Percentiles rank a stretch among this genome's conserved stretches.
Evolutionary conservation across 108 stramenopile genomes (phyloP).

Genomic region (Parmales sp.): DNA sequence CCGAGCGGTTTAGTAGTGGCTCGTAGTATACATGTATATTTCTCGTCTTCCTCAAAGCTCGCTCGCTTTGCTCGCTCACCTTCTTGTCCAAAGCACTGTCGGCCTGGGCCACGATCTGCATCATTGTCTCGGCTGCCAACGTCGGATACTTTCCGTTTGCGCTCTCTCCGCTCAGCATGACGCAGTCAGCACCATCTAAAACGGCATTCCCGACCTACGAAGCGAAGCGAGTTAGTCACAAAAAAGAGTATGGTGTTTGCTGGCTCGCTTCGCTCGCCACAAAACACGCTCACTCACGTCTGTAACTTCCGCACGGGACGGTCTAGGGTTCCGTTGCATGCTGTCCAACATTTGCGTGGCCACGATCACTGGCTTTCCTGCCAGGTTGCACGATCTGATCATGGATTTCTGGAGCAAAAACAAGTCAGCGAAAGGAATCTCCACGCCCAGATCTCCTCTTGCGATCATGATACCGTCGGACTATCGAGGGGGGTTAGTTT

Average conservation of each 20-base stretch:
- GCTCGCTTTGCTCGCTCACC: too few relatives aligned
- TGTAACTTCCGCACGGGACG: conserved; percentile 82
- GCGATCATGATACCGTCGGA: conserved; percentile 83
- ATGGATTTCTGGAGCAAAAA: conserved; percentile 85
- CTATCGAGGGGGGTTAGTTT: too few relatives aligned
- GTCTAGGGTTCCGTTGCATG: conserved; percentile 78
- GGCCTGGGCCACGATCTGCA: conserved; percentile 30
- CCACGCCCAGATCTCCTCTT: conserved; percentile 70
- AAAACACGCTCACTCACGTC: too few relatives aligned
- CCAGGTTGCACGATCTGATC: conserved; percentile 43
- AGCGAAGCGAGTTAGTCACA: too few relatives aligned
- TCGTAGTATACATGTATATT: too few relatives aligned
- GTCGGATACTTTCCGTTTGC: conserved; percentile 61
- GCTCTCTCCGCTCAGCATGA: conserved; percentile 61
- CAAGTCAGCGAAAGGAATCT: conserved; percentile 69
- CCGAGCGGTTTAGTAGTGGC: too few relatives aligned
- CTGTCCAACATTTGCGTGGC: conserved; percentile 84
- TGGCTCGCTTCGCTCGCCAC: too few relatives aligned
- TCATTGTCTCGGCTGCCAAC: conserved; percentile 45
- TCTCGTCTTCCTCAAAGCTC: too few relatives aligned
- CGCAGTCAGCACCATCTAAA: conserved; percentile 58
- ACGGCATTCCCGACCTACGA: conserved; percentile 60
- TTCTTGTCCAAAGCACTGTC: neutral
- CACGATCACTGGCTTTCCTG: conserved; percentile 60
- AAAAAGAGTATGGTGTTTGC: too few relatives aligned